Evolutionary conservation across 306 rosid genomes (phyloP).

Genomic region (Pyrus bretschneideri): DNA sequence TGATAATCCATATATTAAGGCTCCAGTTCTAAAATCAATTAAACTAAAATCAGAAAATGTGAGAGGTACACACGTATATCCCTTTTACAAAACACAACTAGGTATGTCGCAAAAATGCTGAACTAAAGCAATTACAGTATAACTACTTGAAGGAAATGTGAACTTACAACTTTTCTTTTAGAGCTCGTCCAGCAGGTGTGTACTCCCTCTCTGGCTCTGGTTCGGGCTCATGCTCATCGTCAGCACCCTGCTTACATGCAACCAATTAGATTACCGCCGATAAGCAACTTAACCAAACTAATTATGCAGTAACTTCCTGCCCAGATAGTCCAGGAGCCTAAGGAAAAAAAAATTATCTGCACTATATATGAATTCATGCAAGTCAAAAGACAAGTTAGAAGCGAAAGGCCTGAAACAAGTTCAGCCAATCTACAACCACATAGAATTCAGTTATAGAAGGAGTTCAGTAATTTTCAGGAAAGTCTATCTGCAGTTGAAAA

Average conservation of each 20-base stretch:
- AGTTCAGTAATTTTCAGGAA: background rate
- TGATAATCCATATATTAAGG: background rate
- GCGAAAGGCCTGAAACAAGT: background rate
- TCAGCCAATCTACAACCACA: background rate
- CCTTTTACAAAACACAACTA: background rate
- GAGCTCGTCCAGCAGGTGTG: slow-evolving; percentile 96
- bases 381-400: background rate
- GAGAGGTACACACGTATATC: background rate
- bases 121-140: background rate
- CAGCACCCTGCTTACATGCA: slow-evolving; percentile 61
- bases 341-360: background rate
- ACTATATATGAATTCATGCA: background rate
- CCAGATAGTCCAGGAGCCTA: background rate
- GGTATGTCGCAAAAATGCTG: background rate
- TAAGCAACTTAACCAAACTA: background rate
- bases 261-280: slow-evolving; percentile 12
- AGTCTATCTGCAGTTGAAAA: background rate
- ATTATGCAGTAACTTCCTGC: background rate
- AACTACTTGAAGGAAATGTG: slow-evolving; percentile 6
- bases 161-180: slow-evolving; percentile 77
- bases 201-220: slow-evolving; percentile 94
- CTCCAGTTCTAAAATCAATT: background rate
- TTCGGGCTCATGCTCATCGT: slow-evolving; percentile 68
- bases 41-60: background rate
- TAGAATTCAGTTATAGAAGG: background rate